Evolutionary conservation across 2,329 filamentous ascomycete genomes (phyloP).

Genomic region (Ascochyta rabiei): DNA sequence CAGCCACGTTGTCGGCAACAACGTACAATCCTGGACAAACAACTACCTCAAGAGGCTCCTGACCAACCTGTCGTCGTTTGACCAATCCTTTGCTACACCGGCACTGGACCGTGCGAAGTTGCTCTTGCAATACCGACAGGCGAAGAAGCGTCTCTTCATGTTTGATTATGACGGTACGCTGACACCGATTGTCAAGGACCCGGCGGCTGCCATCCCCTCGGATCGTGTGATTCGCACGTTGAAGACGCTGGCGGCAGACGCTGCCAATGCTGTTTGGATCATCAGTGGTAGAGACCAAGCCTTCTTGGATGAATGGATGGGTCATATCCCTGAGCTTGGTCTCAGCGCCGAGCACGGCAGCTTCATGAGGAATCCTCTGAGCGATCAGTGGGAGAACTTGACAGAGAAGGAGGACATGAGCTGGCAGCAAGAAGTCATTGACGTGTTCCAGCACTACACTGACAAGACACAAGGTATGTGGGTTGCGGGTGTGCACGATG

Average conservation of each 20-base stretch:
- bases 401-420: slow-evolving; percentile 87
- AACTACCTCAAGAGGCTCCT: slow-evolving; percentile 80
- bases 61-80: slow-evolving; percentile 78
- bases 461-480: slow-evolving; percentile 78
- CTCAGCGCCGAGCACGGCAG: slow-evolving; percentile 97
- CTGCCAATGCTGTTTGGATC: slow-evolving; percentile 92
- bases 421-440: slow-evolving; percentile 86
- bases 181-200: slow-evolving; percentile 91
- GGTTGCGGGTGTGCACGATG: slow-evolving; percentile 1
- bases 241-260: slow-evolving; percentile 78
- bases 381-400: slow-evolving; percentile 83
- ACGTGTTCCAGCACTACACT: slow-evolving; percentile 86
- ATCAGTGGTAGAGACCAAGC: slow-evolving; percentile 93
- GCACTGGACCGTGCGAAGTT: slow-evolving; percentile 77
- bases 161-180: slow-evolving; percentile 98
- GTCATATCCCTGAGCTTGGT: slow-evolving; percentile 87
- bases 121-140: slow-evolving; percentile 73
- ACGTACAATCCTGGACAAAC: slow-evolving; percentile 83
- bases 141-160: slow-evolving; percentile 88
- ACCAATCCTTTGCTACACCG: slow-evolving; percentile 77
- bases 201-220: slow-evolving; percentile 85
- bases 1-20: slow-evolving; percentile 82
- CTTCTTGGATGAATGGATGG: slow-evolving; percentile 88
- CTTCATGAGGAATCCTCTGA: slow-evolving; percentile 83
- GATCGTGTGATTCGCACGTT: slow-evolving; percentile 81